phyloP scores from a whole-genome alignment of 2,329 filamentous ascomycete genomes.

The Stenocarpella maydis region DNA sequence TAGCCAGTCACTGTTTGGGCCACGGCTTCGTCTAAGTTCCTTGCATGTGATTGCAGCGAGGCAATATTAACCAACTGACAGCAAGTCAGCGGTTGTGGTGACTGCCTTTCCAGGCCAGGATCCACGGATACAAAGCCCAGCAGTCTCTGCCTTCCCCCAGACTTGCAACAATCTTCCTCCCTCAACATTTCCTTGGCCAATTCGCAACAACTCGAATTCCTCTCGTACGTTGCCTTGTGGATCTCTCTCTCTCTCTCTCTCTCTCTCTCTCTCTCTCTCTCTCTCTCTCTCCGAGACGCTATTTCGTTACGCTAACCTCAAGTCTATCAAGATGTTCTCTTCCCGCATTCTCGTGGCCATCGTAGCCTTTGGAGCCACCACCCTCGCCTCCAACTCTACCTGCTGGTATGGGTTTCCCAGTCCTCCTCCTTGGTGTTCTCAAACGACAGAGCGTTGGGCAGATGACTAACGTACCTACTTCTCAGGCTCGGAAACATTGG shows the following conservation, averaged over 20 bases:
- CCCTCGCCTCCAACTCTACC: slow-evolving; percentile 8
- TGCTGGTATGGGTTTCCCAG: neutral
- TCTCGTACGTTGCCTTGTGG: neutral
- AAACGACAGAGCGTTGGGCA: neutral
- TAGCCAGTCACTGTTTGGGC: neutral
- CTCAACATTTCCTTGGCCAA: neutral
- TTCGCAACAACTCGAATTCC: neutral
- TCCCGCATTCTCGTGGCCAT: neutral
- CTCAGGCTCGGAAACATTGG: slow-evolving; percentile 1
- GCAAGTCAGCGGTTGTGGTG: neutral
- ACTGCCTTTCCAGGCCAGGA: neutral
- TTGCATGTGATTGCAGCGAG: no score
- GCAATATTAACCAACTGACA: no score
- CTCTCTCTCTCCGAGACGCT: no score
- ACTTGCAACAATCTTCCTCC: neutral
- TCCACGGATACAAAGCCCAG: neutral
- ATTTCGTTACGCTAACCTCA: no score
- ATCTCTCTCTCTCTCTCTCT: no score
- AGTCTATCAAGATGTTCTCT: neutral
- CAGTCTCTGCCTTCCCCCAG: neutral
- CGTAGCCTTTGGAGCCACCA: neutral
- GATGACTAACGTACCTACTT: neutral
- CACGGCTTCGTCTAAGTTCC: no score
- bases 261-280: no score
- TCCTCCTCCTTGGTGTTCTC: neutral